Evolutionary conservation across 345 rosid species (phyloP).

Genomic region (Salix arbutifolia): DNA sequence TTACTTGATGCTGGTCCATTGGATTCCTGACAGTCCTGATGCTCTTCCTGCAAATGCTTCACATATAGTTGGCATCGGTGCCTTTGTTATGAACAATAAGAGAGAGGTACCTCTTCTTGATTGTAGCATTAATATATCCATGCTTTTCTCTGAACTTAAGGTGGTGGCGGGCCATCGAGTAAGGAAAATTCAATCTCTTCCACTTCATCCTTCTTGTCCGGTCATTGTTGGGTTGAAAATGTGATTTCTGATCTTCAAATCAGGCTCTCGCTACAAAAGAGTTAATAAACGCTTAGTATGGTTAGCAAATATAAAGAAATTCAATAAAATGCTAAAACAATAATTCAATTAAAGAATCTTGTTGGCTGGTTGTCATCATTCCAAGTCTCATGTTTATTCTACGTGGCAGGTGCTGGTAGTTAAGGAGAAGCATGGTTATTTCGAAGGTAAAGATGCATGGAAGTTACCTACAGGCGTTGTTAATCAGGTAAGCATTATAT

Average conservation of each 20-base stretch:
- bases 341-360: no score
- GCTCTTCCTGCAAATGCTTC: conserved; percentile 67
- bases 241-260: no score
- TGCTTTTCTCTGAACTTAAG: no score
- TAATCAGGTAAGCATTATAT: conserved; percentile 42
- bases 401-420: conserved; percentile 58
- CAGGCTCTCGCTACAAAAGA: no score
- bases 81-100: conserved; percentile 52
- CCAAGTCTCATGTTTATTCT: background rate
- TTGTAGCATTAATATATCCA: no score
- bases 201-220: no score
- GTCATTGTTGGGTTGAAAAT: no score
- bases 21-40: conserved; percentile 43
- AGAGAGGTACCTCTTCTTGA: conserved; percentile 44
- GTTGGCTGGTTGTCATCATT: background rate
- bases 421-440: conserved; percentile 51
- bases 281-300: no score
- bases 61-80: conserved; percentile 67
- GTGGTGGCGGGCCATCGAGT: no score
- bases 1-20: conserved; percentile 70
- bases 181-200: no score
- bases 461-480: conserved; percentile 69
- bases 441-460: conserved; percentile 52
- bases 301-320: no score
- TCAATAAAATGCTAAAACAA: no score